These are phyloP conservation scores for Salix viminalis DNA, from an alignment of 345 rosid species.

Conservation along the genomic window DNA sequence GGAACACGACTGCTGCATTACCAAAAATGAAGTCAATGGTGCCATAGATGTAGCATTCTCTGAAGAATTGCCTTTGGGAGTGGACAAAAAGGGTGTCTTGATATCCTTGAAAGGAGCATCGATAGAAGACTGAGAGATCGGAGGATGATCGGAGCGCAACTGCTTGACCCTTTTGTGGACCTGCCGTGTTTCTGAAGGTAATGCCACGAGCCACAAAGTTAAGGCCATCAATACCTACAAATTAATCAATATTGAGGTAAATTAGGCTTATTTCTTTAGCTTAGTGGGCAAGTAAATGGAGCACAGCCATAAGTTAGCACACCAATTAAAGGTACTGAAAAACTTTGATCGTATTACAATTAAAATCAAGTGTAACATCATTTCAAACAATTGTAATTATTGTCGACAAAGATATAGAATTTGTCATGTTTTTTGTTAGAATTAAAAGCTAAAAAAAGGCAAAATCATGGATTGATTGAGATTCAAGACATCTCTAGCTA, in stretches of 20 bases:
- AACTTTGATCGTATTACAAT: background rate
- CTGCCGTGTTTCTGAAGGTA: slow-evolving; percentile 69
- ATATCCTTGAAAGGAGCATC: slow-evolving; percentile 65
- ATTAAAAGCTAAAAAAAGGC: background rate
- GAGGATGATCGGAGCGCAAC: slow-evolving; percentile 84
- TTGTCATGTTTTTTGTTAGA: background rate
- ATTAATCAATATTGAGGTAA: background rate
- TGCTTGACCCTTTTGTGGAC: slow-evolving; percentile 70
- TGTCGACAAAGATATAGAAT: background rate
- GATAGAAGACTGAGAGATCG: slow-evolving; percentile 78
- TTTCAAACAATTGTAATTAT: background rate
- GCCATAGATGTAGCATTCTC: slow-evolving; percentile 72
- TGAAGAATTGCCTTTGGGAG: slow-evolving; percentile 79
- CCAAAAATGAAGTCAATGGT: slow-evolving; percentile 86
- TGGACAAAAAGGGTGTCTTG: slow-evolving; percentile 83
- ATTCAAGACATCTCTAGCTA: background rate
- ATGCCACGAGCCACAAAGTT: slow-evolving; percentile 70
- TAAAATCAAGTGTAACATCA: background rate
- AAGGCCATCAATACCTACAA: slow-evolving; percentile 64
- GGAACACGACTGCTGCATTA: slow-evolving; percentile 81
- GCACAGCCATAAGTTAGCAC: background rate
- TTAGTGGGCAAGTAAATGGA: background rate
- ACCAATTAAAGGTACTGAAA: background rate
- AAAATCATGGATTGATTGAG: background rate
- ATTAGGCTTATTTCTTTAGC: background rate